Conservation (phyloP, 371 early-diverging fungal species). For the Haplosporangium sp. region DNA sequence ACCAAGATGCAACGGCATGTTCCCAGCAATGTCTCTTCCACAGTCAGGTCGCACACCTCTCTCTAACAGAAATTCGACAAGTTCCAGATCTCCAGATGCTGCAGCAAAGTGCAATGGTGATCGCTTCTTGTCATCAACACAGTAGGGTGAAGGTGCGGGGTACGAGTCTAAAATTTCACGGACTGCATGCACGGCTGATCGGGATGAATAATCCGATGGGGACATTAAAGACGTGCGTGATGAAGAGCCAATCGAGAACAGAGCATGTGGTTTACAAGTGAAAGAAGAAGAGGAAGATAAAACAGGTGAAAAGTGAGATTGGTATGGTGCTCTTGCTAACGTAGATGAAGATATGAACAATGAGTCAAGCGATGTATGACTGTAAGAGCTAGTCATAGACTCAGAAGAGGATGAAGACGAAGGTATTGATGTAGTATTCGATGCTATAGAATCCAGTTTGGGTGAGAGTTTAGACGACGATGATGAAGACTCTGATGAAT, state of each 20-base stretch:
- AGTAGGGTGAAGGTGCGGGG: conserved; percentile 52
- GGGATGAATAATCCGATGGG: not conserved
- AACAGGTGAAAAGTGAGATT: conserved; percentile 25
- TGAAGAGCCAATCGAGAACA: conserved; percentile 14
- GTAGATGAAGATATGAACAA: conserved; percentile 13
- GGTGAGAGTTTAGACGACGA: conserved; percentile 17
- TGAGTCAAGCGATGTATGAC: conserved; percentile 7
- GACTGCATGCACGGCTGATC: conserved; percentile 50
- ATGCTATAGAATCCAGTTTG: not conserved
- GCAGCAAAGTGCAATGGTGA: conserved; percentile 55
- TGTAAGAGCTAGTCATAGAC: not conserved
- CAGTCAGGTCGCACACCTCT: conserved; percentile 53
- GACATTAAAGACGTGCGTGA: not conserved
- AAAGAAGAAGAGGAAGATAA: conserved; percentile 14
- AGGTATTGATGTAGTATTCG: not conserved
- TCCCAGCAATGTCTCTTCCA: conserved; percentile 53
- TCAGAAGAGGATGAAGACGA: conserved; percentile 19
- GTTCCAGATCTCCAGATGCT: conserved; percentile 47
- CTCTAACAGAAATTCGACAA: conserved; percentile 50
- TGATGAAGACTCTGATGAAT: conserved; percentile 3
- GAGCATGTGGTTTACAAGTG: not conserved
- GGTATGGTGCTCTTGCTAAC: conserved; percentile 17
- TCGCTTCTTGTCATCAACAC: conserved; percentile 53
- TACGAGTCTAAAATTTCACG: conserved; percentile 50
- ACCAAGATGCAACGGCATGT: conserved; percentile 54